Evolutionary conservation across 768 basidiomycete genomes (phyloP), one percentile per base, ranked within the genome.

Genomic region (Podaxis sp.): DNA sequence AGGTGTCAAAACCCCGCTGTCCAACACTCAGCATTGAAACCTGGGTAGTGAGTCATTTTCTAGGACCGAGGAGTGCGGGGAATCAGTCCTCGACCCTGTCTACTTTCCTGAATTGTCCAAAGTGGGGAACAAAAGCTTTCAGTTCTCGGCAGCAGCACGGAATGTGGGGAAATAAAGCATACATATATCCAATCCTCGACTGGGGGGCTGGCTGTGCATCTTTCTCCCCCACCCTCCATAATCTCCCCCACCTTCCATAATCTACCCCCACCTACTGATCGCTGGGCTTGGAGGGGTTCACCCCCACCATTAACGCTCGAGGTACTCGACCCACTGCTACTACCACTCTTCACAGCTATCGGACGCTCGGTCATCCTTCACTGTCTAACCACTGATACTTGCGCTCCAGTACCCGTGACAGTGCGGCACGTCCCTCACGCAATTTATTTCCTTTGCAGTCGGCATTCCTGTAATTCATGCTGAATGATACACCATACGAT

Each of bases 401-500:
- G 9, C 25, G 13, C 9, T 48, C 11, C 47, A 23, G 18, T 48
- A 21, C 38, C 6, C 14, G 18, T 21, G 10, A 16, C 28, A 10
- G 57, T 1, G 4, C 35, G 10, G 4, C 28, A 9, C 28, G n/a
- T 13, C 5, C 35, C 51, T 11, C 35, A 23, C 6, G 25, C 52
- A n/a, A 9, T 38, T 13, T 4, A 54, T 13, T 9, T 36, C 13
- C 18, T 25, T 14, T 16, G 7, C 32, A 5, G 14, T 18, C 4
- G 23, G 13, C 42, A 1, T 23, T n/a, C 14, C 27, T 28, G 36
- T 25, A 5, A 38, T 50, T 38, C 62, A 52, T 60, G 42, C 18
- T 50, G 42, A 25, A 55, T 18, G 47, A 23, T 27, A 59, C 57
- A 4, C 69, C 69, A 21, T 64, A 65, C 50, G 68, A 70, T n/a